These are phyloP conservation scores for Penicillium parvum DNA, from an alignment of 495 filamentous ascomycete genomes.

Conservation along the genomic window DNA sequence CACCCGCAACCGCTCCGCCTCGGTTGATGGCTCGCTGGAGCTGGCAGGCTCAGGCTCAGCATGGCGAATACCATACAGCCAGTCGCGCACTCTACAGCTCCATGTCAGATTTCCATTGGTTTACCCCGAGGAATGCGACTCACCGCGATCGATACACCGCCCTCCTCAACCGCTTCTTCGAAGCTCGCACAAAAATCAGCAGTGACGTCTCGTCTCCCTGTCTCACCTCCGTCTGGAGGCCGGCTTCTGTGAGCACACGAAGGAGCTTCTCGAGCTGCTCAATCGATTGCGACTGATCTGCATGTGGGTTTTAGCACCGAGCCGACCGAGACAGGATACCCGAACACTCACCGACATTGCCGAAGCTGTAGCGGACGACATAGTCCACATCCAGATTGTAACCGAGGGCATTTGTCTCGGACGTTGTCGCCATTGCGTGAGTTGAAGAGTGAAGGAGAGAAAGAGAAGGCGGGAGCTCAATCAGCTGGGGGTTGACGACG, in stretches of 20 bases:
- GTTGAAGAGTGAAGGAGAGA: slow-evolving; percentile 4
- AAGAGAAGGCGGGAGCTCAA: slow-evolving; percentile 2
- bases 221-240: slow-evolving; percentile 80
- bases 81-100: slow-evolving; percentile 89
- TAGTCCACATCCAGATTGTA: slow-evolving; percentile 81
- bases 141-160: slow-evolving; percentile 67
- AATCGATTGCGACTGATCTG: slow-evolving; percentile 65
- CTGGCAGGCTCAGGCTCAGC: slow-evolving; percentile 63
- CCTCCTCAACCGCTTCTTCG: slow-evolving; percentile 34
- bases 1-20: slow-evolving; percentile 83
- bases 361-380: slow-evolving; percentile 78
- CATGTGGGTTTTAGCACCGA: not conserved
- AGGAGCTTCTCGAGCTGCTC: slow-evolving; percentile 72
- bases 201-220: slow-evolving; percentile 72
- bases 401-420: slow-evolving; percentile 25
- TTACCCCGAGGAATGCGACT: slow-evolving; percentile 17
- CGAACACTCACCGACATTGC: slow-evolving; percentile 51
- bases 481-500: slow-evolving; percentile 8
- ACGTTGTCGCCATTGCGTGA: slow-evolving; percentile 28
- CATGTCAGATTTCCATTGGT: no score
- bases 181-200: slow-evolving; percentile 75
- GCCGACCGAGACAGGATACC: not conserved
- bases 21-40: slow-evolving; percentile 69
- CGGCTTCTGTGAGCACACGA: slow-evolving; percentile 62
- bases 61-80: slow-evolving; percentile 85